phyloP scores from a whole-genome alignment of 2,329 filamentous ascomycete species.

The Passalora sequoiae region DNA sequence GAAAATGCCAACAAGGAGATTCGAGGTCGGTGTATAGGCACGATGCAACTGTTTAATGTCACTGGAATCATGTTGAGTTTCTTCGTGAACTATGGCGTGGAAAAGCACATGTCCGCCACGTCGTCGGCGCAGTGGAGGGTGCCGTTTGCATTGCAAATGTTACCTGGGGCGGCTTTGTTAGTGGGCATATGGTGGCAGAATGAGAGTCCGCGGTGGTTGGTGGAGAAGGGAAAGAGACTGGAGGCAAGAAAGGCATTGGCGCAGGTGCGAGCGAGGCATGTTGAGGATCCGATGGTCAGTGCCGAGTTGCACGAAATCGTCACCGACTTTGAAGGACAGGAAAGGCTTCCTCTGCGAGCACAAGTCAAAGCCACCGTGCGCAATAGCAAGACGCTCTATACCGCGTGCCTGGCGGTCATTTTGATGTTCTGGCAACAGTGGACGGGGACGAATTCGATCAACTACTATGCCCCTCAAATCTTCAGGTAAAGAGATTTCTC shows the following conservation, averaged over 20 bases:
- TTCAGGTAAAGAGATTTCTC: too few relatives aligned
- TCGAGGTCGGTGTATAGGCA: slow-evolving; percentile 29
- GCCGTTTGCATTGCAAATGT: slow-evolving; percentile 49
- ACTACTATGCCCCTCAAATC: slow-evolving; percentile 44
- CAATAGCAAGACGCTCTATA: slow-evolving; percentile 39
- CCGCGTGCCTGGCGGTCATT: slow-evolving; percentile 39
- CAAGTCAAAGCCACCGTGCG: slow-evolving; percentile 38
- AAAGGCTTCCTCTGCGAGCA: slow-evolving; percentile 37
- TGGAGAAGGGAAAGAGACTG: slow-evolving; percentile 46
- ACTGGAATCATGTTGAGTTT: slow-evolving; percentile 48
- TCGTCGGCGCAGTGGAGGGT: slow-evolving; percentile 50
- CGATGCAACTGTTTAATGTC: slow-evolving; percentile 34
- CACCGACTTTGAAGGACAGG: slow-evolving; percentile 41
- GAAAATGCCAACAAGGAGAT: slow-evolving; percentile 42
- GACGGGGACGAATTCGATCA: slow-evolving; percentile 36
- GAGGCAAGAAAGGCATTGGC: slow-evolving; percentile 42
- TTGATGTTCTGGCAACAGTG: slow-evolving; percentile 43
- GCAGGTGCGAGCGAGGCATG: slow-evolving; percentile 34
- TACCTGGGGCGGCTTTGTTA: slow-evolving; percentile 49
- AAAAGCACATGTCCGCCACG: slow-evolving; percentile 39
- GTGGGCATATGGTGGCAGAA: slow-evolving; percentile 48
- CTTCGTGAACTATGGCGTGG: slow-evolving; percentile 51
- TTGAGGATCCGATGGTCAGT: slow-evolving; percentile 34
- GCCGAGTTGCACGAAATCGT: slow-evolving; percentile 43
- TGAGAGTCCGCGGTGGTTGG: slow-evolving; percentile 51